Base-by-base conservation (phyloP, 2,329 filamentous ascomycete genomes). In the Calonectria leucothoes region DNA sequence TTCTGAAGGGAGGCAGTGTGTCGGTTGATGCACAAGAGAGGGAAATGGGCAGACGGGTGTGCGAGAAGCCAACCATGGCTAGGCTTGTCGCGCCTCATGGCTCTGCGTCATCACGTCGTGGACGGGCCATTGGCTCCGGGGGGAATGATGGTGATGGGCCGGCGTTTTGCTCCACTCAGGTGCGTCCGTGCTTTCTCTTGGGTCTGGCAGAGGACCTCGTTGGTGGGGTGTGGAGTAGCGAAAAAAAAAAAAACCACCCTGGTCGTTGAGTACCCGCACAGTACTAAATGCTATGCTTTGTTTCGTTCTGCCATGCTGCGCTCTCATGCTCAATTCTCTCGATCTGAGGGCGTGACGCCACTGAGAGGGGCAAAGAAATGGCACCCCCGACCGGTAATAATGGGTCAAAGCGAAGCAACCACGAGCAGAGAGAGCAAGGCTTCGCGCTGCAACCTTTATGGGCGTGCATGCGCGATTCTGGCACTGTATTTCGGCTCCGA, bases 31-130 rank as follows among this genome's bases (percentile, higher is more conserved):
- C 33, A 33, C 63, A 57, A 66, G 31, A 35, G 63, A 61, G 51
- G 35, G 29, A 42, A 72, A 71, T 71, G 69, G 69, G 63, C 69
- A 69, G 70, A 69, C 66, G 70, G 61, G 48, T 23, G 71, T 66
- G 71, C 37, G 57, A 72, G 72, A 71, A 69, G 57, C 42, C 49
- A 69, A 65, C 73, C 70, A 70, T 69, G 70, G 67, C 35, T 76
- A 57, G 75, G 76, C 69, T 64, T 69, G 77, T 72, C 69, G 71
- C 61, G 70, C 66, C 61, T 73, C 65, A 66, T 33, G 48, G 75
- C 69, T 73, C 74, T 80, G 79, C 78, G 79, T 80, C 78, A 80
- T 80, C 79, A 66, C 66, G 69, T 70, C 72, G 73, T 67, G 71
- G 73, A 55, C 70, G 70, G 68, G 74, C 69, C 70, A 78, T 80